Base-by-base conservation (phyloP, 768 basidiomycete species). In the Russula earlei region DNA sequence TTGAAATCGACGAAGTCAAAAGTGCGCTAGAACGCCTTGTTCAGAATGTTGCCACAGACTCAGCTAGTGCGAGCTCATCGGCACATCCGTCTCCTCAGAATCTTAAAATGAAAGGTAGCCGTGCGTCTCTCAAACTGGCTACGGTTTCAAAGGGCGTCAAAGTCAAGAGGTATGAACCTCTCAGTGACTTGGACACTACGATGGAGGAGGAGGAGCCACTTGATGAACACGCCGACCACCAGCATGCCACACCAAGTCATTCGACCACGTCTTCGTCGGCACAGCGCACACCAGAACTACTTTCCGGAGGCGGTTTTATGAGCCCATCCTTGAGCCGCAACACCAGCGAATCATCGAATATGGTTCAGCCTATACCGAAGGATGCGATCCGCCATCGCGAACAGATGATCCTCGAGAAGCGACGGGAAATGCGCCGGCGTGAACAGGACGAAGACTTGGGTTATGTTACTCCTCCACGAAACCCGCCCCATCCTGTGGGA, bases 371-470 rank as follows among this genome's bases (percentile, higher is more conserved):
- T 2, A 78, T 80, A 19, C 75, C 78, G 1, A 87, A 84, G 66
- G 81, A 86, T 64, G 84, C 82, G 27, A 87, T 85, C 62, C 77
- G 70, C 25, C 69, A 67, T 25, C 77, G 85, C 19, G 87, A 90
- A 64, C 78, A 82, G 56, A 66, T 87, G 47, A 87, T 90, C 59
- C 67, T 83, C 25, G 81, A 85, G 68, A 87, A 81, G 70, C 74
- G 85, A 58, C 74, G 86, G 19, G 77, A 83, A 65, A 78, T 80
- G 44, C 73, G 81, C 41, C 74, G 75, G 45, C 66, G 76, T 58
- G 82, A 85, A 48, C 73, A 77, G 37, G 77, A 75, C 14, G 75
- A 72, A 34, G 67, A 65, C 56, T 64, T 63, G 70, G 71, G 56
- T 64, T 68, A 60, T 56, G 70, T 65, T 64, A 70, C 68, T 15